phyloP scores from a whole-genome alignment of 441 rosid genomes.

The Omphalea diandra region DNA sequence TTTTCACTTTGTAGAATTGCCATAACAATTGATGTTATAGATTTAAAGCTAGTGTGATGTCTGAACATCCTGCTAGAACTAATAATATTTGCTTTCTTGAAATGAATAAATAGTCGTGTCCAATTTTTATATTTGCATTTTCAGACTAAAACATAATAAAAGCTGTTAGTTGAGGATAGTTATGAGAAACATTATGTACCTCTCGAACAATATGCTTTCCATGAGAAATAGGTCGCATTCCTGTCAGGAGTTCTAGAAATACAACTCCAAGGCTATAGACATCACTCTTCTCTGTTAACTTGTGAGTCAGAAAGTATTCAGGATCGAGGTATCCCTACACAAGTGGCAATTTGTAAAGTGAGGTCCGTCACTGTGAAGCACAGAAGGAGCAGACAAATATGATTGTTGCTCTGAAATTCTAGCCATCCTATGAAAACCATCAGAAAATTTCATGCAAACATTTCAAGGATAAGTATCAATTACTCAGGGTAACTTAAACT shows the following conservation, averaged over 20 bases:
- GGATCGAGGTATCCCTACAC: constrained; percentile 90
- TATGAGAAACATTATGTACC: constrained; percentile 34
- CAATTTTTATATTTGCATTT: background rate
- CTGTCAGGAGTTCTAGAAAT: constrained; percentile 81
- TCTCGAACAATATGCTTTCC: constrained; percentile 89
- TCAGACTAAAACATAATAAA: background rate
- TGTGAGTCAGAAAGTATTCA: constrained; percentile 83
- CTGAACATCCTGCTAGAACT: background rate
- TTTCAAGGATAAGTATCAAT: too few relatives aligned
- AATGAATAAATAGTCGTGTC: background rate
- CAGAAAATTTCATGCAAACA: background rate
- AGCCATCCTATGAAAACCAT: constrained; percentile 12
- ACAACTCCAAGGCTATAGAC: constrained; percentile 93
- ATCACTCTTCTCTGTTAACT: constrained; percentile 91
- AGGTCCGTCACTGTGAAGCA: too few relatives aligned
- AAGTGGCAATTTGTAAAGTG: background rate
- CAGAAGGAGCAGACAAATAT: background rate
- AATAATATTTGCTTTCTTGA: background rate
- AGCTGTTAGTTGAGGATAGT: background rate
- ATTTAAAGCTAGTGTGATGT: constrained; percentile 3
- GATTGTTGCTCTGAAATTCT: constrained; percentile 34
- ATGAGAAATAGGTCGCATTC: constrained; percentile 82
- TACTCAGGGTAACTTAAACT: constrained; percentile 25
- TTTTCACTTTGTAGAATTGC: too few relatives aligned
- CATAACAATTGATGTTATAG: background rate